Percentiles rank a stretch among this genome's conserved stretches.
phyloP scores from a whole-genome alignment of 2,329 filamentous ascomycete genomes.

The Aureobasidium sp. region DNA sequence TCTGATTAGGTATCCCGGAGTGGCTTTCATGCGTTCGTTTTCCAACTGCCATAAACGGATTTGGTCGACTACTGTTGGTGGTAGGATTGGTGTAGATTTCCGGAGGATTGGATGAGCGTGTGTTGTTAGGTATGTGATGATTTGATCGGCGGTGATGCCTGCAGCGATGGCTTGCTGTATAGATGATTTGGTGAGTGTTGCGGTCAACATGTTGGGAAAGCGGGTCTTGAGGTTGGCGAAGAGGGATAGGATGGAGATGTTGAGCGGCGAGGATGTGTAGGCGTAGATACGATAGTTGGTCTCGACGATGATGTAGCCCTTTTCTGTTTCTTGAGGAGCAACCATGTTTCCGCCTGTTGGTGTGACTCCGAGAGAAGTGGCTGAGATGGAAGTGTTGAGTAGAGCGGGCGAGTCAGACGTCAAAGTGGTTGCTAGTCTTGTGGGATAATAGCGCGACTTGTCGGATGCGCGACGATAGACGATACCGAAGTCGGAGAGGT shows the following conservation, averaged over 20 bases:
- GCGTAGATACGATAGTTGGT: conserved; percentile 98
- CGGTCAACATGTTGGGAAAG: conserved; percentile 89
- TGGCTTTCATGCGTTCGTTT: conserved; percentile 84
- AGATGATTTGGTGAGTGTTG: conserved; percentile 80
- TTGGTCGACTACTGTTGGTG: conserved; percentile 94
- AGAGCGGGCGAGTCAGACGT: conserved; percentile 68
- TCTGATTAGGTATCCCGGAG: conserved; percentile 75
- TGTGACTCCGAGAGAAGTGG: conserved; percentile 39
- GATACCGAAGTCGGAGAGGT: conserved; percentile 85
- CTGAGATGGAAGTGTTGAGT: conserved; percentile 56
- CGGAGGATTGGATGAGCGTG: conserved; percentile 95
- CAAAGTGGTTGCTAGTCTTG: conserved; percentile 84
- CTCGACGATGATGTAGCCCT: conserved; percentile 89
- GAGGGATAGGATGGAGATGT: conserved; percentile 86
- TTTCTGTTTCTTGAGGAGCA: conserved; percentile 33
- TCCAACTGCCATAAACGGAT: conserved; percentile 97
- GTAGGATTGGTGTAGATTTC: conserved; percentile 66
- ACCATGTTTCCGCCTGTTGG: conserved; percentile 21
- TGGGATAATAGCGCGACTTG: conserved; percentile 66
- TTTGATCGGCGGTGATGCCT: conserved; percentile 91
- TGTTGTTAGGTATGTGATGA: conserved; percentile 82
- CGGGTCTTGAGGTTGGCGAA: conserved; percentile 83
- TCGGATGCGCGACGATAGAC: conserved; percentile 54
- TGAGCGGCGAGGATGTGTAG: conserved; percentile 86
- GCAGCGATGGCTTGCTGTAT: conserved; percentile 78